phyloP scores from a whole-genome alignment of 352 stramenopile species.

The Phytophthora nicotianae region DNA sequence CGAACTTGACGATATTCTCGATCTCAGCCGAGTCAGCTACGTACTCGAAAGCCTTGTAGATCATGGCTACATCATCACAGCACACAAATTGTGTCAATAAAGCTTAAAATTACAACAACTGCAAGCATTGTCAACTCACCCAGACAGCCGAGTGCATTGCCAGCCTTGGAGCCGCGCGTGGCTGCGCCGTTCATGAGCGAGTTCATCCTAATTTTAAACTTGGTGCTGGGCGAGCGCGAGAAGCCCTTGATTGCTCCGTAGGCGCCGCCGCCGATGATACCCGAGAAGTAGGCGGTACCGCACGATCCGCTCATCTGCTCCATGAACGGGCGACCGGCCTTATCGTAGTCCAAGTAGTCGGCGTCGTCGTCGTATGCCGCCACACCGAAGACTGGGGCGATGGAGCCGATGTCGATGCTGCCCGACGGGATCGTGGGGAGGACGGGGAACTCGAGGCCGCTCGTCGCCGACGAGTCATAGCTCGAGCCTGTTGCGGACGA shows the following conservation, averaged over 20 bases:
- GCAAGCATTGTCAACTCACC: constrained; percentile 39
- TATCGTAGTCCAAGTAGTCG: constrained; percentile 89
- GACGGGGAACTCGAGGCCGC: constrained; percentile 72
- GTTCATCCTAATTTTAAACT: constrained; percentile 91
- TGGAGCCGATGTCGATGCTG: constrained; percentile 80
- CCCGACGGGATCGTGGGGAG: constrained; percentile 76
- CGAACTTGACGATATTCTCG: constrained; percentile 82
- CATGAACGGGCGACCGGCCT: constrained; percentile 82
- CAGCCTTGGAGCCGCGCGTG: constrained; percentile 81
- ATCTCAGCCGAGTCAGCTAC: constrained; percentile 79
- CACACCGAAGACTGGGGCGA: constrained; percentile 88
- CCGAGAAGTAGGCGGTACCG: constrained; percentile 84
- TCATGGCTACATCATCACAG: constrained; percentile 55
- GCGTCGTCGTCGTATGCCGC: constrained; percentile 78
- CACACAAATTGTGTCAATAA: constrained; percentile 17
- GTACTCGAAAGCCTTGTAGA: constrained; percentile 90
- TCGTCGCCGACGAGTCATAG: constrained; percentile 51
- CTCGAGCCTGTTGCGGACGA: constrained; percentile 38
- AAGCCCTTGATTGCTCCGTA: constrained; percentile 77
- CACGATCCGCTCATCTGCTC: constrained; percentile 84
- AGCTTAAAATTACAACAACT: constrained; percentile 2
- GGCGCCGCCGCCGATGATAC: constrained; percentile 78
- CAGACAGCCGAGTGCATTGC: constrained; percentile 83
- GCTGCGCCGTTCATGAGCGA: constrained; percentile 87
- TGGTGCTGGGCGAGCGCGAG: constrained; percentile 72